phyloP scores from a whole-genome alignment of 257 asterid species.

The Sherardia arvensis region DNA sequence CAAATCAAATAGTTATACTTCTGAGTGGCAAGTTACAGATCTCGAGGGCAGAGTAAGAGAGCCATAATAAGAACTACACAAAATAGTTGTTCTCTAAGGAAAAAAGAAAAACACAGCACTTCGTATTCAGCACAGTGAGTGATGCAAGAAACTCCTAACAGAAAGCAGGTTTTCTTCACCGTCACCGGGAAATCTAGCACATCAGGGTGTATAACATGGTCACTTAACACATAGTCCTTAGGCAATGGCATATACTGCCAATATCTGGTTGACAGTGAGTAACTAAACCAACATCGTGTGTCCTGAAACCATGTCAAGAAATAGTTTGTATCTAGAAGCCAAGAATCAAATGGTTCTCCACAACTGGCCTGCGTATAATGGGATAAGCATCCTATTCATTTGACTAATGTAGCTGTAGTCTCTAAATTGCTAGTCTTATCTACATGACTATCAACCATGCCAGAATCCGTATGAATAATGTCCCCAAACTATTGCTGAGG shows the following conservation, averaged over 20 bases:
- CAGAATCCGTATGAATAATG: background rate
- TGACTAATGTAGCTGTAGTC: background rate
- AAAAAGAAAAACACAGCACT: too few relatives aligned
- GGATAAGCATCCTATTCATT: background rate
- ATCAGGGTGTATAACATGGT: background rate
- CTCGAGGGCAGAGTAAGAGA: conserved; percentile 6
- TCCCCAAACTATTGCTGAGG: background rate
- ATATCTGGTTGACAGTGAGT: background rate
- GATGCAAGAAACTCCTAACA: background rate
- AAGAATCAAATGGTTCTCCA: background rate
- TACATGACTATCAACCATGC: background rate
- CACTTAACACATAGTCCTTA: background rate
- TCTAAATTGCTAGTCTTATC: too few relatives aligned
- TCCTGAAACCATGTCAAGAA: background rate
- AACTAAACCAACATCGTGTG: background rate
- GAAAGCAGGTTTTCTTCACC: background rate
- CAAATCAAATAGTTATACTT: conserved; percentile 8
- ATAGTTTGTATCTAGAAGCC: background rate
- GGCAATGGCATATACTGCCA: background rate
- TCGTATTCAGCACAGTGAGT: too few relatives aligned
- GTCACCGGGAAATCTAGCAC: background rate
- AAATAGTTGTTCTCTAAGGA: too few relatives aligned
- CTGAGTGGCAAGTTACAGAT: conserved; percentile 1
- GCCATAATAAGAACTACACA: background rate
- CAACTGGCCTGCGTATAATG: background rate